Evolutionary conservation across 2,329 filamentous ascomycete species (phyloP).

Genomic region (Arthrobotrys entomopaga): DNA sequence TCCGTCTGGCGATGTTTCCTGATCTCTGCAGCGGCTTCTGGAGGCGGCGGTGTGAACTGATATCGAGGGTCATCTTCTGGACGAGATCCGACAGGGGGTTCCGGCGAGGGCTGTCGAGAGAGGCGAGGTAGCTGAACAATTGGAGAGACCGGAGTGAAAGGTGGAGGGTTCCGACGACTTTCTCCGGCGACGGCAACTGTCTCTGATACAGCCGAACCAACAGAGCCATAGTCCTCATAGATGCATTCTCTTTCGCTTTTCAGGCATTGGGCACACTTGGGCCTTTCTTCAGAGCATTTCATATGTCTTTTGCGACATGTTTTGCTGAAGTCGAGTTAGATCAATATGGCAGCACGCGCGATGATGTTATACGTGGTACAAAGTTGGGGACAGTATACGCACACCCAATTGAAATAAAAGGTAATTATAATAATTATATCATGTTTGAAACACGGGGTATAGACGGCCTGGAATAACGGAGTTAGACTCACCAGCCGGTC

Average conservation of each 20-base stretch:
- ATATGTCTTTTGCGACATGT: conserved; percentile 66
- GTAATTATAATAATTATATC: neutral
- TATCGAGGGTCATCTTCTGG: conserved; percentile 50
- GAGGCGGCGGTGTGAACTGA: conserved; percentile 50
- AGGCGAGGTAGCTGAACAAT: conserved; percentile 28
- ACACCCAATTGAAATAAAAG: neutral
- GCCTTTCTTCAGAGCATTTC: conserved; percentile 67
- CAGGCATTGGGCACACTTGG: conserved; percentile 64
- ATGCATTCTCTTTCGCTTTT: conserved; percentile 64
- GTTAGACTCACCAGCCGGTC: conserved; percentile 62
- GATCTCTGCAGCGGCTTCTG: conserved; percentile 47
- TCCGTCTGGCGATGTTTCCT: conserved; percentile 47
- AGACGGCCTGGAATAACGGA: neutral
- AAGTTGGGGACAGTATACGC: conserved; percentile 4
- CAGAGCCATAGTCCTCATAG: conserved; percentile 58
- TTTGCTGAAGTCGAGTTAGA: conserved; percentile 59
- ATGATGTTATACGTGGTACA: neutral
- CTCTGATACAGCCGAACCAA: neutral
- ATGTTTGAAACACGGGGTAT: neutral
- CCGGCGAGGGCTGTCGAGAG: conserved; percentile 13
- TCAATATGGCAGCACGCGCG: conserved; percentile 19
- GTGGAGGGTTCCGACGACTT: neutral
- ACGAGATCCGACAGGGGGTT: conserved; percentile 38
- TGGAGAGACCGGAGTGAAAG: conserved; percentile 43
- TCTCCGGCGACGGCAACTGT: conserved; percentile 6